phyloP scores from a whole-genome alignment of 2,329 filamentous ascomycete species.

The Epichloe uncinata region DNA sequence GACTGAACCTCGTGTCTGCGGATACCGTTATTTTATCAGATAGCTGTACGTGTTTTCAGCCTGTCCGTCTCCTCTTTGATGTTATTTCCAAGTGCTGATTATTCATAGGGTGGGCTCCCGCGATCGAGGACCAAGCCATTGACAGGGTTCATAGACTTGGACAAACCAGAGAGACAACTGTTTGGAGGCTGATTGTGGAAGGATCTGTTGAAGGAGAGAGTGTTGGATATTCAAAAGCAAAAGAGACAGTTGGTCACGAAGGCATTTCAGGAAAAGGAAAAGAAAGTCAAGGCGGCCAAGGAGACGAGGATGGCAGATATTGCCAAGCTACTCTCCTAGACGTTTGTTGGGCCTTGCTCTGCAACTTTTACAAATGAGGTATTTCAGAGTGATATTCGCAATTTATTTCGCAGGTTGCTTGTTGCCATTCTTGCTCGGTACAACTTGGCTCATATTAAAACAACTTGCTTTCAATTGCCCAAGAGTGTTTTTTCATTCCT shows the following conservation, averaged over 20 bases:
- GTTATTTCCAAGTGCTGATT: slow-evolving; percentile 1
- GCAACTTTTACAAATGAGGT: not conserved
- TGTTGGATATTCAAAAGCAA: slow-evolving; percentile 62
- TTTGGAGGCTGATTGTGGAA: slow-evolving; percentile 74
- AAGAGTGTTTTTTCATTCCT: not conserved
- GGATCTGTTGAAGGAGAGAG: slow-evolving; percentile 68
- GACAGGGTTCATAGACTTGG: slow-evolving; percentile 80
- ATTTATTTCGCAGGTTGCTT: not conserved
- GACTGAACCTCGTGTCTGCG: slow-evolving; percentile 73
- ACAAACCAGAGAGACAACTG: slow-evolving; percentile 63
- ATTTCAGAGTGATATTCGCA: not conserved
- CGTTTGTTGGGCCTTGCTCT: not conserved
- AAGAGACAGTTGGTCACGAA: slow-evolving; percentile 67
- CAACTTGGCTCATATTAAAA: not conserved
- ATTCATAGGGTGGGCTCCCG: slow-evolving; percentile 62
- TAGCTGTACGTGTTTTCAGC: slow-evolving; percentile 39
- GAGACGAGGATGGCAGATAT: slow-evolving; percentile 45
- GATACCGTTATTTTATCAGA: slow-evolving; percentile 77
- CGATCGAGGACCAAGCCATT: slow-evolving; percentile 83
- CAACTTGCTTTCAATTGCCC: not conserved
- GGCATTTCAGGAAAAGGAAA: slow-evolving; percentile 61
- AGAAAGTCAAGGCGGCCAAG: slow-evolving; percentile 37
- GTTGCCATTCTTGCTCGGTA: not conserved
- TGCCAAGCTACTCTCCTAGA: slow-evolving; percentile 29
- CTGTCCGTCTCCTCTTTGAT: not conserved